Evolutionary conservation across 2,329 filamentous ascomycete genomes (phyloP), one percentile per base, ranked within the genome.

Genomic region (Neofusicoccum kwambonambiense): DNA sequence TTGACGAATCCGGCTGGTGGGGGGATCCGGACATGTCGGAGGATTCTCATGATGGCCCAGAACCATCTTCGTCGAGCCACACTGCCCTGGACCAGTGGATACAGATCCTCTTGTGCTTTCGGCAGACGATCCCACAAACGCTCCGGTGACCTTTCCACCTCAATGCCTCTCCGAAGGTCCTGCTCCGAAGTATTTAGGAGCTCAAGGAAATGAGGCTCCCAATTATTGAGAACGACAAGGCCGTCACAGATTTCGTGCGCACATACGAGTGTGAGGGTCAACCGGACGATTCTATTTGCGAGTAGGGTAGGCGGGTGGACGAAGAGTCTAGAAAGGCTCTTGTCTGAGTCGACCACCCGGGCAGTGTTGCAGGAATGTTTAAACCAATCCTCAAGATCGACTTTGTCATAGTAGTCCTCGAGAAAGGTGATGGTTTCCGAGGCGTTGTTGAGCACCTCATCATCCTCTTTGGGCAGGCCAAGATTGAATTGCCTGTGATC

Each of bases 171-270:
- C 35, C 69, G 67, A 0, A 78, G 68, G 4, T 67, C 66, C 4
- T 60, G 17, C 1, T 68, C 17, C 3, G 72, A 60, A 15, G 66
- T 68, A 66, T 80, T 80, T 17, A 80, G 67, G n/a, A 77, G 68
- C 35, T 72, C 67, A 39, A 78, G 66, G 41, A 82, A 78, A 60
- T 81, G 76, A 12, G 72, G 71, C 65, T 79, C 75, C 79, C 80
- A 82, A 19, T 74, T 76, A 0, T 74, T 74, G 39, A 83, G 65
- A 11, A 64, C 34, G 4, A 50, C 62, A 19, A 64, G 22, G 0
- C 80, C 81, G 56, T 83, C 81, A n/a, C 76, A 76, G 42, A 80
- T 81, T 54, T 81, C 73, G 64, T 82, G 81, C 1, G 74, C 78
- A n/a, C 78, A 74, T 13, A 82, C 68, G 9, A 79, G 68, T 5